Evolutionary conservation across 768 basidiomycete species (phyloP).

Genomic region (Naganishia friedmannii): DNA sequence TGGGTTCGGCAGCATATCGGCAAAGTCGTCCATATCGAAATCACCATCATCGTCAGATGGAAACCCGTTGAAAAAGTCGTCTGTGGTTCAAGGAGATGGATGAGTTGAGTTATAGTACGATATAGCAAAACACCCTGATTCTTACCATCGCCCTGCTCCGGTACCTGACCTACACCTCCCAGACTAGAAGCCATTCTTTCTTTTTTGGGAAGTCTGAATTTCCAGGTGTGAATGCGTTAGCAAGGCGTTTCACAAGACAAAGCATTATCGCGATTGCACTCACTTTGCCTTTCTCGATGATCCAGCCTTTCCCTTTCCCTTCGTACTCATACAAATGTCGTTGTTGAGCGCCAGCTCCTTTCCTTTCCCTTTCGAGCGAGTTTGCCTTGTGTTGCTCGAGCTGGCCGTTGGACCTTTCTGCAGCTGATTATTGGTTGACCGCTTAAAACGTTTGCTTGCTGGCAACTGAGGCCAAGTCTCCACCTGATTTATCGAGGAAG

Average conservation of each 20-base stretch:
- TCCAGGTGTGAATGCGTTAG: not conserved
- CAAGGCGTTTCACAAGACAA: not conserved
- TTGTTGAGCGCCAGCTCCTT: slow-evolving; percentile 54
- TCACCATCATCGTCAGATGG: slow-evolving; percentile 69
- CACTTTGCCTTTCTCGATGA: slow-evolving; percentile 26
- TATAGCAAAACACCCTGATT: slow-evolving; percentile 29
- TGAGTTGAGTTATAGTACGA: not conserved
- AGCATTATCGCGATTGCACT: slow-evolving; percentile 16
- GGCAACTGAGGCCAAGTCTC: slow-evolving; percentile 27
- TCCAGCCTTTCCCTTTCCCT: slow-evolving; percentile 54
- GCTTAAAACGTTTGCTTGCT: slow-evolving; percentile 14
- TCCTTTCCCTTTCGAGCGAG: slow-evolving; percentile 62
- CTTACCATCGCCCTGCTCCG: slow-evolving; percentile 55
- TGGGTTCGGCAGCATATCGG: slow-evolving; percentile 51
- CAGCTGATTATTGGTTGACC: not conserved
- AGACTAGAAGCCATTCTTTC: slow-evolving; percentile 32
- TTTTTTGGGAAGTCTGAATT: slow-evolving; percentile 61
- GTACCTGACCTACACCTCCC: slow-evolving; percentile 23
- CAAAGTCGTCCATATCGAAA: slow-evolving; percentile 69
- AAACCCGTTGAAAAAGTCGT: slow-evolving; percentile 53
- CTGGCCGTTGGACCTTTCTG: not conserved
- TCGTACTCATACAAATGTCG: slow-evolving; percentile 74
- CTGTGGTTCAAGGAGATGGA: not conserved
- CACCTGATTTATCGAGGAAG: slow-evolving; percentile 63
- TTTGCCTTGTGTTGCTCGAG: slow-evolving; percentile 40